Base-by-base conservation (phyloP, 352 stramenopile genomes). In the Globisporangium spinosum region DNA sequence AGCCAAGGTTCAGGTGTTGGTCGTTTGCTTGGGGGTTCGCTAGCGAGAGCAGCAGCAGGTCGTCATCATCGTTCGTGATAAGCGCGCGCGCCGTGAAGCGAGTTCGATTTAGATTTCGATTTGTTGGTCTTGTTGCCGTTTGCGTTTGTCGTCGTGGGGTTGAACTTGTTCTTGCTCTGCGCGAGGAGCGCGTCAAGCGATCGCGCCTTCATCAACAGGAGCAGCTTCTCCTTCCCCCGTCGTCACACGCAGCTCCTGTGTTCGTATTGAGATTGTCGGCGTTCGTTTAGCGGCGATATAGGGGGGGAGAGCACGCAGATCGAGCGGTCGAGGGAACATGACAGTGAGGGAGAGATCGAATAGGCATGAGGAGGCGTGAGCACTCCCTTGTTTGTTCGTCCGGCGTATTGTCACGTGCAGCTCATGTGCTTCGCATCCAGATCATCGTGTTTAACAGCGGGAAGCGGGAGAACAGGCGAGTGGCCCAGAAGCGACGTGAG, bases 121-220 rank as follows among this genome's bases (percentile, higher is more conserved):
- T 53, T 65, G 23, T 65, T 65, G 10, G 45, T 65, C 64, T 62
- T 64, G 20, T 71, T 55, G 20, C 51, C 66, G 43, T 32, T 58
- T 29, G 51, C 23, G 23, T 58, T 58, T n/a, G 22, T 35, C 12
- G 70, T 77, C 62, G 73, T 77, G 35, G 70, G 69, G 22, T 51
- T 70, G 65, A 83, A 79, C 53, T 76, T 79, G 62, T 79, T 70
- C 56, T 76, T 76, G 68, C 71, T 77, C 35, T 69, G 75, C 38
- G 38, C 38, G 47, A 20, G 13, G 7, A 80, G 67, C 32, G 69
- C 32, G 38, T 77, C 70, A 9, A 70, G 56, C 20, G 69, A 72
- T n/a, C 70, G 62, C 17, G 64, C 64, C 60, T 77, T 73, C 5
- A 83, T 58, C 23, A 80, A 43, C 22, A 80, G 20, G 12, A 45